Evolutionary conservation across 2,329 filamentous ascomycete genomes (phyloP), one percentile per base, ranked within the genome.

Genomic region (Cordyceps cateniannulata): DNA sequence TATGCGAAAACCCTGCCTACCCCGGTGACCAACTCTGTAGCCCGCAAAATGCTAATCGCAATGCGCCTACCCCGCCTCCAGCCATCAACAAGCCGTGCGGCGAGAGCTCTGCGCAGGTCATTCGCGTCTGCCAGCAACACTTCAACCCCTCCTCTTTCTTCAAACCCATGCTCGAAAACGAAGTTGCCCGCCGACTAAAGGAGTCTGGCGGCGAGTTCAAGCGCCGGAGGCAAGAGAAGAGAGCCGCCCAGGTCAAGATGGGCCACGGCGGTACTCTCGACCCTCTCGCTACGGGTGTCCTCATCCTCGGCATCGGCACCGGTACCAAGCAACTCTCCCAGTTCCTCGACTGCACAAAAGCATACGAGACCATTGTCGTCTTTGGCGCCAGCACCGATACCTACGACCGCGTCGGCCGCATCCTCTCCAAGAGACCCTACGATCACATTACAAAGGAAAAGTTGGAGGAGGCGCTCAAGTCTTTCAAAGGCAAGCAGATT

Each of bases 251-350:
- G 64, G 88, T 98, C 67, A 99, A 98, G 79, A 90, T 98, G 69
- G 95, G 95, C 38, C 95, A 99, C 76, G 95, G 95, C 63, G 95
- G 95, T 48, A 99, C 95, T 1, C 83, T 99, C 20, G 95, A 99
- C 70, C 95, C 95, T 27, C 82, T 97, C 68, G 95, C 95, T 9
- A 96, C 93, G 1, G 95, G 95, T 50, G 90, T 99, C 25, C 82
- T 99, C 54, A 92, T 98, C 64, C 81, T 95, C 7, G 95, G 93
- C 60, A 81, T 97, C 57, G 95, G 93, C 40, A 86, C 83, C 62
- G 95, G 91, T 44, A 99, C 95, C 60, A 99, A 98, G 74, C 78
- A 83, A 16, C 82, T 99, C 1, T 79, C 84, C 45, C 79, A 85
- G 40, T 98, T 97, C 72, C 80, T 98, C 49, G 81, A 85, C 59